Evolutionary conservation across 495 filamentous ascomycete genomes (phyloP).

Genomic region (Podospora sp.): DNA sequence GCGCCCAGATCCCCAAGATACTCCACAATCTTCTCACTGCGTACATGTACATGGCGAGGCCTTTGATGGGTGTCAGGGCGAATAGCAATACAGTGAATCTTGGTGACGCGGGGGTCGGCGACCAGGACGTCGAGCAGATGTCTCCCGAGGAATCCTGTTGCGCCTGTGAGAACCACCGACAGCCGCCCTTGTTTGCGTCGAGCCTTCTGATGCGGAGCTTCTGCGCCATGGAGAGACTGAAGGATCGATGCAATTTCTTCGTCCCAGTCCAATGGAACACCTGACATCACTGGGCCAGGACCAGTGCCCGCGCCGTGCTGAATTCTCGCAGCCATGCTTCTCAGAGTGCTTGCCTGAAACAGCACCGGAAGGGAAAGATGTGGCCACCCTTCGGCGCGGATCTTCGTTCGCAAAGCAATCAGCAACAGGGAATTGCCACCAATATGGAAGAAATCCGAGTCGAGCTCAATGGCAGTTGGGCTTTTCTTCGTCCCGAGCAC

Average conservation of each 20-base stretch:
- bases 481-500: background rate
- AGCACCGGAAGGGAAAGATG: background rate
- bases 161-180: constrained; percentile 35
- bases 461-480: background rate
- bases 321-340: constrained; percentile 21
- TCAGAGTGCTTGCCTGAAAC: constrained; percentile 6
- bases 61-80: background rate
- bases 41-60: background rate
- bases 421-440: constrained; percentile 11
- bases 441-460: constrained; percentile 9
- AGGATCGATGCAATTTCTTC: constrained; percentile 35
- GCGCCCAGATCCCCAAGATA: constrained; percentile 3
- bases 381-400: background rate
- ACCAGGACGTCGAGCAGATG: constrained; percentile 23
- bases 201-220: background rate
- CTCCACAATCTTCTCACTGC: background rate
- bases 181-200: background rate
- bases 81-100: constrained; percentile 28
- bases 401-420: background rate
- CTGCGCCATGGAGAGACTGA: too few species aligned
- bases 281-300: constrained; percentile 16
- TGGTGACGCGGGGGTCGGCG: background rate
- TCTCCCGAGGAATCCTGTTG: constrained; percentile 35
- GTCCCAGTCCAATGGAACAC: constrained; percentile 40
- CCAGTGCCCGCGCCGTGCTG: background rate